Conservation (phyloP, 1,284 basidiomycete genomes). For the Meripilus lineatus region DNA sequence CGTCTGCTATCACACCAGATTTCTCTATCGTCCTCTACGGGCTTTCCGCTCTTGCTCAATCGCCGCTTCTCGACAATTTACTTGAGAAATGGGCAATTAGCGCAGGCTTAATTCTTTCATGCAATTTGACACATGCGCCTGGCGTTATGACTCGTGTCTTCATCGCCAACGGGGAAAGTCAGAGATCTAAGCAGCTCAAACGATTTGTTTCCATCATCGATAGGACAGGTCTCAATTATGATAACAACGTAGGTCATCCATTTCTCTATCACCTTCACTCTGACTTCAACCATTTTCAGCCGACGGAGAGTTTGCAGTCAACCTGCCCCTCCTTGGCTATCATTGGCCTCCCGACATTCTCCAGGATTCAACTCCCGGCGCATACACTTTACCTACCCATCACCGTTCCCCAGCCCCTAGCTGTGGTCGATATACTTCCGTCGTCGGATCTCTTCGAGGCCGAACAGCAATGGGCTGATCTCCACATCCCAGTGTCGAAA, state of each 20-base stretch:
- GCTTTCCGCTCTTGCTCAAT: constrained; percentile 47
- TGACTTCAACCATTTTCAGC: constrained; percentile 43
- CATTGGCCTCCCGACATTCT: constrained; percentile 52
- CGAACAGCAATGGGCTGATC: constrained; percentile 44
- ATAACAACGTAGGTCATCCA: constrained; percentile 42
- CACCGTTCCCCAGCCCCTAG: constrained; percentile 31
- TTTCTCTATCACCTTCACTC: constrained; percentile 25
- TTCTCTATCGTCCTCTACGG: constrained; percentile 64
- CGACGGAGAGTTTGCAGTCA: constrained; percentile 30
- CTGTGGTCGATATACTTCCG: constrained; percentile 26
- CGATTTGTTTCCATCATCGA: constrained; percentile 46
- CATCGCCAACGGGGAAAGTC: constrained; percentile 14
- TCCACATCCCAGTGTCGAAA: constrained; percentile 39
- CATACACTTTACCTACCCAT: constrained; percentile 62
- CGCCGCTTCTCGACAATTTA: constrained; percentile 51
- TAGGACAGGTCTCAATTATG: constrained; percentile 37
- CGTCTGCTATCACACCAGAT: constrained; percentile 27
- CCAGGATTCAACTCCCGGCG: constrained; percentile 35
- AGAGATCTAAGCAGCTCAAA: constrained; percentile 12
- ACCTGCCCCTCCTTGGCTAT: constrained; percentile 57
- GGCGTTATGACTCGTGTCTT: constrained; percentile 16
- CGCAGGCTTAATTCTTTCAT: constrained; percentile 18
- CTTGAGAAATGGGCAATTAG: constrained; percentile 37
- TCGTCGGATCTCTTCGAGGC: constrained; percentile 32
- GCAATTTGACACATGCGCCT: constrained; percentile 14